Percentiles rank a stretch among this genome's conserved stretches.
Conservation (phyloP, 177 flowering plant species). For the Vitis hybrid region DNA sequence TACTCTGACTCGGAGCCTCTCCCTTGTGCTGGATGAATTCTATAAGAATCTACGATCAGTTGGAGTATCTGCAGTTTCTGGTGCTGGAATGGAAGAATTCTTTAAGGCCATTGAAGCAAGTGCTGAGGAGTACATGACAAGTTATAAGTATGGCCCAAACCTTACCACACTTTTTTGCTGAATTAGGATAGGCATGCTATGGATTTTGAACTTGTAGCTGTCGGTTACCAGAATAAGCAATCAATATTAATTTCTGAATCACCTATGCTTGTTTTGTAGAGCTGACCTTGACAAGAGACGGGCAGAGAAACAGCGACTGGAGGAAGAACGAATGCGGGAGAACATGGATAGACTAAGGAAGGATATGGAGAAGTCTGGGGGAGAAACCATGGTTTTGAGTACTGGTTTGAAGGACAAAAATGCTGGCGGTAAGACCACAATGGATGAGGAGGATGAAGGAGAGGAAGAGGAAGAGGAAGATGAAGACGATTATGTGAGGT, state of each 20-base stretch:
- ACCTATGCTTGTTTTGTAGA: conserved; percentile 36
- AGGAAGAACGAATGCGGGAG: conserved; percentile 63
- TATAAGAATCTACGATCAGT: conserved; percentile 75
- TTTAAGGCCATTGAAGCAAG: conserved; percentile 81
- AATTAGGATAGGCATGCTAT: not conserved
- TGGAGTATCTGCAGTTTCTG: conserved; percentile 88
- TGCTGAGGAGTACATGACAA: conserved; percentile 88
- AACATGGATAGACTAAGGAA: conserved; percentile 83
- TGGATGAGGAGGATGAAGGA: conserved; percentile 47
- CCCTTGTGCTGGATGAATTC: conserved; percentile 83
- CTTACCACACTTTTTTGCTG: not conserved
- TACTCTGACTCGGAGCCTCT: conserved; percentile 70
- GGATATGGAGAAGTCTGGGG: conserved; percentile 74
- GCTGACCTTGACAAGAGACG: conserved; percentile 87
- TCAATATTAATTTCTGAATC: not conserved
- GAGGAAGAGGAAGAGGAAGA: conserved; percentile 50
- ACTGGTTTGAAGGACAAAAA: conserved; percentile 74
- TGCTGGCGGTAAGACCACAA: conserved; percentile 15
- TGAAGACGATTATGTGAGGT: conserved; percentile 30
- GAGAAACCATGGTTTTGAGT: conserved; percentile 74
- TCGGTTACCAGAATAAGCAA: not conserved
- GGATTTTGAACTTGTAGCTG: not conserved
- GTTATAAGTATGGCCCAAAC: conserved; percentile 53
- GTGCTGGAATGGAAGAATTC: conserved; percentile 84
- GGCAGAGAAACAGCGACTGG: conserved; percentile 77